Base-by-base conservation (phyloP, 2,329 filamentous ascomycete genomes). In the Gaeumannomyces tritici region DNA sequence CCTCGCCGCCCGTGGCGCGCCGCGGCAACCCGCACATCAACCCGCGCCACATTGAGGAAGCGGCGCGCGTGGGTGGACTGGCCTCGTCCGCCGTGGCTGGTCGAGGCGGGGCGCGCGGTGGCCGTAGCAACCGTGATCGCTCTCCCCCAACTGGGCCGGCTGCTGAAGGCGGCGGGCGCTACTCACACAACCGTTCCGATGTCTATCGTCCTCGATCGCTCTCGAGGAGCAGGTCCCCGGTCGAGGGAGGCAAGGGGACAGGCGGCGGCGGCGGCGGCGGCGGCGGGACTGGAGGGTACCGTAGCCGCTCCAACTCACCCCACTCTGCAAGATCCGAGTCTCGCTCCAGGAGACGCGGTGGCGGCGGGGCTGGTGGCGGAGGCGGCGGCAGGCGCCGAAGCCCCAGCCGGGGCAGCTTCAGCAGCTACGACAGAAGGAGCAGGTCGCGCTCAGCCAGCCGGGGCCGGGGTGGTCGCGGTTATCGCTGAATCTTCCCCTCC, bases 1-100 rank as follows among this genome's bases (percentile, higher is more conserved):
- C 86, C 24, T 86, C 89, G 57, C 93, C 93, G 21, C 91, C 91
- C 1, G 83, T 83, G 6, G 85, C 89, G 61, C 83, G 88, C 60
- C 83, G 83, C 60, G 83, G 83, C 63, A 61, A 61, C 54, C 81
- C 81, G 63, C 83, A 83, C 66, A 82, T 86, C 68, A 79, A 85
- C 70, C 78, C 86, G 64, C 74, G 83, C 70, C 77, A 76, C 42
- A 61, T 61, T 28, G 54, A 28, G 24, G 47, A 61, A 13, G 60
- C 60, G 29, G 60, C 60, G 5, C 60, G 60, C 6, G 54, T 61
- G 15, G 60, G 60, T 13, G 60, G 60, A 21, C 54, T 61, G 28
- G 60, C 60, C 18, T 61, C 60, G 13, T 26, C 60, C 24, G 60
- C 60, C 13, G 60, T 51, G 9, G 60, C 68, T 57, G 65, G 66